Base-by-base conservation (phyloP, 345 rosid species). In the Pugionium cornutum region DNA sequence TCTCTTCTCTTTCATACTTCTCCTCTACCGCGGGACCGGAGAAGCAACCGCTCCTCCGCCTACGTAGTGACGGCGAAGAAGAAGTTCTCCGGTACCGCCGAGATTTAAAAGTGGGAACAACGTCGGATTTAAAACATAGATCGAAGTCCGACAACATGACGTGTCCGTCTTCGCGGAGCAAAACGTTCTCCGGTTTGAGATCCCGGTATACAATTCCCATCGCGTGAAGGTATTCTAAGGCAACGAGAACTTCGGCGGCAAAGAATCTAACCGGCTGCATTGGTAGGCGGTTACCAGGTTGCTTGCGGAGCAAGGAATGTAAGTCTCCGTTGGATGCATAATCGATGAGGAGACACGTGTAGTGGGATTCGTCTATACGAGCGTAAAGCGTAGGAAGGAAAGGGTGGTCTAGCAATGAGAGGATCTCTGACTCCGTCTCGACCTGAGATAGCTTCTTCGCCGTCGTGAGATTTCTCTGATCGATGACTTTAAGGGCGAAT, bases 301-400 rank as follows among this genome's bases (percentile, higher is more conserved):
- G 96, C 36, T 81, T 84, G 5, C 82, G 84, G 44, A 90, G 88
- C 68, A 87, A 85, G 52, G 85, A 83, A 57, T 89, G 86, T 62
- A 92, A 88, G 70, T 92, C 98, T 1, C 98, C 97, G 27, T 87
- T 91, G 29, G 98, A 79, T 73, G 97, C 89, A 73, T 75, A 92
- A 45, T 91, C 96, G 11, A 92, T 89, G 7, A 90, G 79, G 69
- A 91, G 86, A 31, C 97, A 89, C 2, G 80, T 84, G 68, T 89
- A 92, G 59, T 92, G 97, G 48, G 88, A 83, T 33, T 79, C 94
- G 33, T 88, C 83, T 58, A 84, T 75, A 34, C 78, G 84, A 7
- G 95, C 89, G 76, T 89, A 82, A 71, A 92, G 91, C 2, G 82
- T 72, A 33, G 98, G 98, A 62, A 92, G 82, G 71, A 83, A 92